Evolutionary conservation across 2,329 filamentous ascomycete genomes (phyloP).

Genomic region (Ophiostoma sp.): DNA sequence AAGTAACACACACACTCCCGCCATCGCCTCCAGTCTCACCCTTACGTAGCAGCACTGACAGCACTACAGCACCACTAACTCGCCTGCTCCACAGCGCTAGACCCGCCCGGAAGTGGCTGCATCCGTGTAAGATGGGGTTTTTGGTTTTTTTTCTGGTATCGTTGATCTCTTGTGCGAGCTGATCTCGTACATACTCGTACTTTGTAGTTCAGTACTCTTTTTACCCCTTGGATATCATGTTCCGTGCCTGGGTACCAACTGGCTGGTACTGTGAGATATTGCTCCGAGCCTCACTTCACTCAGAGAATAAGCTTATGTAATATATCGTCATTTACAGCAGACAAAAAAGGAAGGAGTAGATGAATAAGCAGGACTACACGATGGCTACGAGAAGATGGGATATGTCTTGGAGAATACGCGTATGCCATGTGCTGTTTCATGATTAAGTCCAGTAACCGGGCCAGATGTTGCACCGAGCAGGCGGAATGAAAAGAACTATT

Average conservation of each 20-base stretch:
- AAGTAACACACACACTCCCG: too few species aligned
- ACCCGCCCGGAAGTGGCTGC: constrained; percentile 17
- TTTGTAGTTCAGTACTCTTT: background rate
- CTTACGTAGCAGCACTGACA: background rate
- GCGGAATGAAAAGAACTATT: background rate
- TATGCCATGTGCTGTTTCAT: background rate
- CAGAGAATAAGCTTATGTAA: background rate
- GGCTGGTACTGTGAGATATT: background rate
- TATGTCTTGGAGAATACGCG: background rate
- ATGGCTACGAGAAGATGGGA: too few species aligned
- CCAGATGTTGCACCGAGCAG: background rate
- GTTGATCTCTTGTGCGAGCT: background rate
- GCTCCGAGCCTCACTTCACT: background rate
- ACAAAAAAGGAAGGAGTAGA: background rate
- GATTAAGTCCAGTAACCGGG: background rate
- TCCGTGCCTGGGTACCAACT: background rate
- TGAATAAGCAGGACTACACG: background rate
- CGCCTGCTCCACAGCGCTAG: background rate
- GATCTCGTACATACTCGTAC: too few species aligned
- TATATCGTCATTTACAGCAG: background rate
- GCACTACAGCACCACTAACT: background rate
- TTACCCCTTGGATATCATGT: background rate
- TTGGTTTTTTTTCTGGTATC: background rate
- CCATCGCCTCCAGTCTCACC: too few species aligned
- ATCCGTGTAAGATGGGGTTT: constrained; percentile 6